Base-by-base conservation (phyloP, 1,139 yeast genomes). In the Oligophagozyma castellii region DNA sequence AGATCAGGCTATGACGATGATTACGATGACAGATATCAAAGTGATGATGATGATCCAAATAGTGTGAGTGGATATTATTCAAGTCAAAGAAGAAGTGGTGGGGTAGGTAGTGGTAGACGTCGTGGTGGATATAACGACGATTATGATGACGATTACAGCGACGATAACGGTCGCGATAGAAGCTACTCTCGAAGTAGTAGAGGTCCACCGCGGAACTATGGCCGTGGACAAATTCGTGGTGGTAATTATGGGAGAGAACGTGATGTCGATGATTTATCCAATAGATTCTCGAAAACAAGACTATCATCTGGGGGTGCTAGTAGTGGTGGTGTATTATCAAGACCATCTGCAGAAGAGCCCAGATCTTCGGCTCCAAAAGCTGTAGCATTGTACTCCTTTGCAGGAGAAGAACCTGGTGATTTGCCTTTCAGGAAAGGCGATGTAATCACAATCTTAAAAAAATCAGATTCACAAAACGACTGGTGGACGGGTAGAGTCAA, bases 401-500 rank as follows among this genome's bases (percentile, higher is more conserved):
- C 77, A 34, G 95, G 94, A 22, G 39, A 29, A 22, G 24, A 29
- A 58, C 53, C 66, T 22, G 96, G 95, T 3, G 98, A 89, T 54
- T 66, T 89, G 44, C 72, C 93, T 8, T 89, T 89, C 64, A 75
- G 72, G 43, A 89, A 89, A 60, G 98, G 98, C 32, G 98, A 89
- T 54, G 80, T 83, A n/a, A 80, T 89, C 45, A 79, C 83, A 23
- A 79, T 89, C 41, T 60, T 81, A 30, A 81, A 84, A 54, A 81
- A 78, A 53, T 72, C 93, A 10, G 84, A 78, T 11, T 77, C 94
- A 7, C 71, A 73, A 28, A 93, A 89, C 52, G 98, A 89, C 51
- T 89, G 98, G 98, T 89, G 98, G 98, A 84, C 95, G 1, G 98
- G 98, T 12, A 71, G 79, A 50, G 64, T 74, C 35, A 79, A 78